phyloP scores from a whole-genome alignment of 164 flowering plant genomes.

The Kalanchoe fedtschenkoi region DNA sequence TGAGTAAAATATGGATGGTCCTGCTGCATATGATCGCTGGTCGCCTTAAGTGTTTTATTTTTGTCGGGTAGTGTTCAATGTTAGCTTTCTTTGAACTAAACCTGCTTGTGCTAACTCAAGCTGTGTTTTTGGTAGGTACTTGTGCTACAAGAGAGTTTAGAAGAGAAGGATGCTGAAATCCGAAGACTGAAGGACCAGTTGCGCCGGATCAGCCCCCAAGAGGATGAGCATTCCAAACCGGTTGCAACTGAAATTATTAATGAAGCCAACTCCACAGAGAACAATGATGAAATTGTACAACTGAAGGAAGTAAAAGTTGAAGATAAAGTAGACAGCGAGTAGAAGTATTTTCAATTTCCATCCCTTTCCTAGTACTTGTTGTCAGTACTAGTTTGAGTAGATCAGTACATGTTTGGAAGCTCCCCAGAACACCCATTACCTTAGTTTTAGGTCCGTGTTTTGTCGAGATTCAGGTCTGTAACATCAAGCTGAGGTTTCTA shows the following conservation, averaged over 20 bases:
- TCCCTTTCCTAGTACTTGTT: background rate
- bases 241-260: background rate
- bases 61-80: background rate
- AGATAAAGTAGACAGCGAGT: background rate
- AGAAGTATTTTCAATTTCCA: background rate
- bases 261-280: slow-evolving; percentile 1
- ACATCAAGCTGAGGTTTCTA: too few relatives aligned
- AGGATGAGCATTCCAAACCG: slow-evolving; percentile 17
- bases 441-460: too few relatives aligned
- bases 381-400: too few relatives aligned
- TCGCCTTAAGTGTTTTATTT: background rate
- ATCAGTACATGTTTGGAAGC: too few relatives aligned
- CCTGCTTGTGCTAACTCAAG: background rate
- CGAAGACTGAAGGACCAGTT: slow-evolving; percentile 40
- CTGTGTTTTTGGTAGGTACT: slow-evolving; percentile 37
- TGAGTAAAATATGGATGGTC: too few relatives aligned
- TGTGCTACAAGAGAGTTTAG: slow-evolving; percentile 51
- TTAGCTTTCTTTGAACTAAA: background rate
- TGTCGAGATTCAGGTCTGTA: too few relatives aligned
- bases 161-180: slow-evolving; percentile 57
- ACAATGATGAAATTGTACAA: background rate
- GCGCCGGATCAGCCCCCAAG: slow-evolving; percentile 21
- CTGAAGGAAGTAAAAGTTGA: background rate
- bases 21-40: too few relatives aligned
- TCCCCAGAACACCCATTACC: too few relatives aligned